These are phyloP conservation scores for Clitopilus passeckerianus DNA, from an alignment of 768 basidiomycete species.

Conservation along the genomic window DNA sequence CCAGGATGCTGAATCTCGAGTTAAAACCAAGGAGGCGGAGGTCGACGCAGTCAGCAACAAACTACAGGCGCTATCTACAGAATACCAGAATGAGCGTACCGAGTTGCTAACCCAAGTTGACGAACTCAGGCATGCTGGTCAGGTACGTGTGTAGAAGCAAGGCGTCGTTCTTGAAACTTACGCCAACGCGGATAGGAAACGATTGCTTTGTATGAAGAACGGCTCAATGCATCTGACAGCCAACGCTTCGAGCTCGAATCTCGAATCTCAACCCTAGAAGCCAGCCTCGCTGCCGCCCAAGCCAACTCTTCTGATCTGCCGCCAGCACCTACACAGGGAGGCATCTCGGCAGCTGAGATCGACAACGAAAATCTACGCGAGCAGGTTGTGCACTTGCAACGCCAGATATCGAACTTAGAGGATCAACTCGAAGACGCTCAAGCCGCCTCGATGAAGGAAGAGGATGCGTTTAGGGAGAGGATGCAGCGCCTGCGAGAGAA, in stretches of 20 bases:
- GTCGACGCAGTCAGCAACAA: conserved; percentile 45
- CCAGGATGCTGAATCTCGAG: conserved; percentile 41
- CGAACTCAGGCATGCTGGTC: conserved; percentile 82
- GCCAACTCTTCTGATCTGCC: conserved; percentile 19
- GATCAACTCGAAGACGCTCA: conserved; percentile 81
- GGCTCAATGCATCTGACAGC: conserved; percentile 63
- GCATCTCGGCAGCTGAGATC: conserved; percentile 78
- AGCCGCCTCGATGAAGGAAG: conserved; percentile 69
- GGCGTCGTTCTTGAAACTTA: background rate
- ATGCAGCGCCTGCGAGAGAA: conserved; percentile 69
- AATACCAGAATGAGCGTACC: conserved; percentile 48
- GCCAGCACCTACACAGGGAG: conserved; percentile 3
- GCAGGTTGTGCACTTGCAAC: conserved; percentile 84
- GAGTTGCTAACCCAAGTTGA: conserved; percentile 76
- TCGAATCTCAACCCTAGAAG: conserved; percentile 51
- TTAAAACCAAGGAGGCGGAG: conserved; percentile 58
- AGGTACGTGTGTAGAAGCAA: conserved; percentile 40
- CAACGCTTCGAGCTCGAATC: conserved; percentile 78
- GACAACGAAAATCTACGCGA: conserved; percentile 92
- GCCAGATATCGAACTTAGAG: conserved; percentile 70
- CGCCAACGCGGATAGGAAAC: conserved; percentile 58
- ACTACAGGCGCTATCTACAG: conserved; percentile 20
- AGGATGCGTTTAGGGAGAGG: conserved; percentile 53
- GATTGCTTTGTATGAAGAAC: conserved; percentile 92
- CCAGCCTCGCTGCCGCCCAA: conserved; percentile 21